phyloP scores from a whole-genome alignment of 495 filamentous ascomycete species.

The Aspergillus egyptiacus region DNA sequence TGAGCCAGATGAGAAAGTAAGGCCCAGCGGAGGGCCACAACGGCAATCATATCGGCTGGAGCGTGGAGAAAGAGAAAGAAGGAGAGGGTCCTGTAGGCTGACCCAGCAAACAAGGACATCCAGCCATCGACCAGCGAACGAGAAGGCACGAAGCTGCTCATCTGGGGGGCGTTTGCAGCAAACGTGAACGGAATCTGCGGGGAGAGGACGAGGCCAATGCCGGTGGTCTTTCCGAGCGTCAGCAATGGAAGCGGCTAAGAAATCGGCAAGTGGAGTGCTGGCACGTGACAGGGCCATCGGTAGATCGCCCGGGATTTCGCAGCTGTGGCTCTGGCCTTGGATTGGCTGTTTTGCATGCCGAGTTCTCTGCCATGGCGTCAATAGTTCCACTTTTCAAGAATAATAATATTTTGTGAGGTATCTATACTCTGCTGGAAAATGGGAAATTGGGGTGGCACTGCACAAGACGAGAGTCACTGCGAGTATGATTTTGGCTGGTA shows the following conservation, averaged over 20 bases:
- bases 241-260: conserved; percentile 19
- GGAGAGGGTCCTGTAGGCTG: neutral
- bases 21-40: conserved; percentile 28
- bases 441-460: too few relatives aligned
- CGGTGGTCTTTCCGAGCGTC: conserved; percentile 23
- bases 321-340: neutral
- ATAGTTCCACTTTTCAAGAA: too few relatives aligned
- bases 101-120: neutral
- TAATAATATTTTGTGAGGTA: too few relatives aligned
- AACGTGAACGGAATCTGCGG: conserved; percentile 15
- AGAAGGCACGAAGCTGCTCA: neutral
- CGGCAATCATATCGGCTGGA: conserved; percentile 41
- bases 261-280: conserved; percentile 31
- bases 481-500: too few relatives aligned
- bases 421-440: too few relatives aligned
- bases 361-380: conserved; percentile 7
- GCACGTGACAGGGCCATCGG: conserved; percentile 28
- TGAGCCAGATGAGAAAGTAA: conserved; percentile 11
- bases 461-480: too few relatives aligned
- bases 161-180: neutral
- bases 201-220: conserved; percentile 22
- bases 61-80: conserved; percentile 21
- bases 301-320: conserved; percentile 28
- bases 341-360: conserved; percentile 11
- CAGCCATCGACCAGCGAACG: neutral